Evolutionary conservation across 1,284 basidiomycete species (phyloP), one percentile per base, ranked within the genome.

Genomic region (Rhodotorula sp.): DNA sequence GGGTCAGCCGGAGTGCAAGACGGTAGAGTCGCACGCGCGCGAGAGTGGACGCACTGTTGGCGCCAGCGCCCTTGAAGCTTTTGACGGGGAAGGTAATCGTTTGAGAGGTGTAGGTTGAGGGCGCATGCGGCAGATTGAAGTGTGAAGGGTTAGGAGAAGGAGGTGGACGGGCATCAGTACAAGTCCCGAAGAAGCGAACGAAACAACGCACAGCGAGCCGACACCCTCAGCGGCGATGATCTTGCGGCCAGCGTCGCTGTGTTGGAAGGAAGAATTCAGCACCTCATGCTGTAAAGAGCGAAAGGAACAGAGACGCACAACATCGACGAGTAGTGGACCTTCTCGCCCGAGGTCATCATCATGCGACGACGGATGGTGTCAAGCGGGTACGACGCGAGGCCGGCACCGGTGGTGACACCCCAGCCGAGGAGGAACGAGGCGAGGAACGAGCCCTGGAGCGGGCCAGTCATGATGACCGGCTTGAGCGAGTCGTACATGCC

Each of bases 351-450:
- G 46, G 87, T 88, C 88, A 89, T 89, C 88, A 89, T 89, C 87
- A 88, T 77, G 73, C 64, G 63, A 85, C 88, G 67, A 79, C 91
- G 91, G 80, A 94, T 94, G 77, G 93, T 94, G 83, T 96, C 94
- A 67, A 96, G 89, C 83, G 93, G 94, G 83, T 96, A 96, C 39
- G 93, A 94, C 82, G 92, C 91, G 84, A 95, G 90, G 87, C 93
- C 93, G 83, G 93, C 91, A 88, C 90, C 91, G 81, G 92, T 92
- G 78, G 94, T 95, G 81, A 95, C 93, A 89, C 90, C 90, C 76
- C 76, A 78, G 29, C 77, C 77, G 69, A 78, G 73, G 80, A 86
- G 80, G 88, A 96, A 96, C 58, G 92, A 94, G 70, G 91, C 94
- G 67, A 94, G 82, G 90, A 95, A 95, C 62, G 90, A 92, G 73